Base-by-base conservation (phyloP, 371 early-diverging fungal genomes). In the Circinella umbellata region DNA sequence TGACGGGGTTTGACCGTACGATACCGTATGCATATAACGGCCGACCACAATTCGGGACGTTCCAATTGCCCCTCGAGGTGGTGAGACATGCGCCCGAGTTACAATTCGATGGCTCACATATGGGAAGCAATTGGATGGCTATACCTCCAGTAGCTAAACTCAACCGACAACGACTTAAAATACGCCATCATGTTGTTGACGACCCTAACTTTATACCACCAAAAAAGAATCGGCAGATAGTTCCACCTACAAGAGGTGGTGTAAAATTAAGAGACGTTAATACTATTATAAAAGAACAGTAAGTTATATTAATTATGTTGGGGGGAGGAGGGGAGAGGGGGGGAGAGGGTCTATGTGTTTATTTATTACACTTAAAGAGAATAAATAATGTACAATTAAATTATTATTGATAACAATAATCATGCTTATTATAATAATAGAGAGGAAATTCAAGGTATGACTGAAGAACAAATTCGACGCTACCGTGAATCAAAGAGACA, bases 191-290 rank as follows among this genome's bases (percentile, higher is more conserved):
- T 59, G 57, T 72, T 34, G 72, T 64, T 39, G 39, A 61, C 14
- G 68, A 68, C 63, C 68, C 68, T 13, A 48, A 67, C 18, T 72
- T 57, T 47, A 63, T 38, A 7, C 64, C 68, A 7, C 64, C 68
- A 15, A 59, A 55, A 17, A 63, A 69, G 53, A 64, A 42, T 17
- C 55, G 51, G 49, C 49, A 15, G 9, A 27, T 15, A 34, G 35
- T 59, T 49, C 72, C 72, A 37, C 65, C 67, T n/a, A 67, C 64
- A 18, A 49, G 62, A 61, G 72, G 72, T 27, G 72, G 72, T 27
- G 46, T 72, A 20, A 72, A 72, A 39, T 47, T 72, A 42, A 64
- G 72, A 11, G 35, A 42, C 14, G 68, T 72, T 2, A 66, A 63
- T 39, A 64, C 47, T 20, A 66, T 72, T 54, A 38, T 68, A 14